Evolutionary conservation across 1,284 basidiomycete species (phyloP).

Genomic region (Schizophyllum amplum): DNA sequence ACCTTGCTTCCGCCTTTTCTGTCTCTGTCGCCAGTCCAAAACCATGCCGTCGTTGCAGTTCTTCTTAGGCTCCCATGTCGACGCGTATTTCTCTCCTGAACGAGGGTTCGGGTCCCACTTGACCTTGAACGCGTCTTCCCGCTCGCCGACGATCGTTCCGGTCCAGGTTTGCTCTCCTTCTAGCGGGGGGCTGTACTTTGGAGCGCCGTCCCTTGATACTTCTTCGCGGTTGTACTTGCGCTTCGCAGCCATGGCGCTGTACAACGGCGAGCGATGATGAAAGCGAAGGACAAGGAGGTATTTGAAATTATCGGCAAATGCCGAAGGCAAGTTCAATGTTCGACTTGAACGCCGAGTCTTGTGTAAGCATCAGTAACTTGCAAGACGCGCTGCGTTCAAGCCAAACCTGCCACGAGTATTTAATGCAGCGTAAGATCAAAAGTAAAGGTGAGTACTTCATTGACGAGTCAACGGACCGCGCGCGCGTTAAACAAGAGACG

Average conservation of each 20-base stretch:
- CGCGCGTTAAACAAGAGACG: too few species aligned
- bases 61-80: not conserved
- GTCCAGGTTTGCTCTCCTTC: not conserved
- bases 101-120: not conserved
- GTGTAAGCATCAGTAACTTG: too few species aligned
- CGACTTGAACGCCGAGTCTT: too few species aligned
- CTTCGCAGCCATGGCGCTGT: not conserved
- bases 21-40: not conserved
- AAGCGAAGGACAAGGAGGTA: too few species aligned
- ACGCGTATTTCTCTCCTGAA: not conserved
- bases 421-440: too few species aligned
- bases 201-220: not conserved
- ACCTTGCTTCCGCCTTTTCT: not conserved
- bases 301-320: too few species aligned
- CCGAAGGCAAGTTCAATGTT: too few species aligned
- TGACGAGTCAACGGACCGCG: too few species aligned
- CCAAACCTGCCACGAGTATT: too few species aligned
- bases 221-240: not conserved
- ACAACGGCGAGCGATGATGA: too few species aligned
- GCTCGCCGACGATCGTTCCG: not conserved
- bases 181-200: not conserved
- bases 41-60: not conserved
- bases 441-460: too few species aligned
- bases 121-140: not conserved
- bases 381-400: too few species aligned